Conservation (phyloP, 2,329 filamentous ascomycete species). For the Alternaria metachromatica region DNA sequence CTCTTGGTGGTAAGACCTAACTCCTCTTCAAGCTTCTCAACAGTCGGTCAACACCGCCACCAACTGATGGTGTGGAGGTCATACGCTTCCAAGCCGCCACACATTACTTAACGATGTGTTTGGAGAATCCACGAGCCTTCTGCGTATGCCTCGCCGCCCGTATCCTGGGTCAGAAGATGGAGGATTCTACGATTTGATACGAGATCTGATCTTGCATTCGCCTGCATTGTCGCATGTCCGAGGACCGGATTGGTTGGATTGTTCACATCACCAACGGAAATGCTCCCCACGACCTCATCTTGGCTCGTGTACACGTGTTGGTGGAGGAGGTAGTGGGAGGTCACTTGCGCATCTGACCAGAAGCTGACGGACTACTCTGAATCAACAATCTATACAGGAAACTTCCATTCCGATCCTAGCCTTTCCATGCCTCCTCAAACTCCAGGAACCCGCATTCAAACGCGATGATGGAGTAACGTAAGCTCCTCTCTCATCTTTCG, state of each 20-base stretch:
- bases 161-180: background rate
- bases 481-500: background rate
- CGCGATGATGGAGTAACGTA: background rate
- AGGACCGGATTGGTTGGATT: background rate
- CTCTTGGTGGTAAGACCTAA: background rate
- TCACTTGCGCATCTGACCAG: background rate
- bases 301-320: background rate
- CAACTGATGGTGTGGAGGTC: background rate
- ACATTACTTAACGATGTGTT: background rate
- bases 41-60: background rate
- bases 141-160: background rate
- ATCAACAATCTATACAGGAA: background rate
- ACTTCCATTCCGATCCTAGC: background rate
- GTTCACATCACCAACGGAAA: background rate
- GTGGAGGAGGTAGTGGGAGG: background rate
- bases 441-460: background rate
- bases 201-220: background rate
- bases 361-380: background rate
- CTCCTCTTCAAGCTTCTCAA: background rate
- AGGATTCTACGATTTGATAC: background rate
- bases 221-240: background rate
- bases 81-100: background rate
- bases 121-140: background rate
- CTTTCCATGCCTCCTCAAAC: background rate
- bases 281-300: background rate